phyloP scores from a whole-genome alignment of 179 eudicot species.

The Sideroxylon spinosum region DNA sequence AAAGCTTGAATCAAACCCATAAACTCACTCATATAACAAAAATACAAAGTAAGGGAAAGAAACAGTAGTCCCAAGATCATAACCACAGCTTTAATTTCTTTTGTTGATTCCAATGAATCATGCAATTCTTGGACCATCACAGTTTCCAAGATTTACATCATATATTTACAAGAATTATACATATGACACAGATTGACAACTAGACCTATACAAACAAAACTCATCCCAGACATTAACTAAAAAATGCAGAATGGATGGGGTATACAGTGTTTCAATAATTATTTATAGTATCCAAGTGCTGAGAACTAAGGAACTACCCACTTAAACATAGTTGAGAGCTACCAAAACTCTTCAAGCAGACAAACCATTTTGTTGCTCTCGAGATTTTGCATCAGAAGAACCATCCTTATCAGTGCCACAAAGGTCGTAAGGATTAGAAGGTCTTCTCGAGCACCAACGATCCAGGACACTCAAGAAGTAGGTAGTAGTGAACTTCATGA shows the following conservation, averaged over 20 bases:
- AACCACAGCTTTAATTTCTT: background rate
- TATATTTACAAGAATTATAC: background rate
- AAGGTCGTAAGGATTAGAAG: conserved; percentile 66
- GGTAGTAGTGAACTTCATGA: conserved; percentile 79
- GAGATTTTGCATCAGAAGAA: conserved; percentile 21
- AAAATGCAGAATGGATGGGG: background rate
- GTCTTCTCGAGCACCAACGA: conserved; percentile 75
- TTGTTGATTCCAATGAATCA: background rate
- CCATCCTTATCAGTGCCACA: conserved; percentile 40
- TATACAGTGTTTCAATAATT: background rate
- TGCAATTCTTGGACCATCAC: background rate
- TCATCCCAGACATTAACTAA: background rate
- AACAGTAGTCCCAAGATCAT: background rate
- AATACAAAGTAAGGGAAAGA: no score
- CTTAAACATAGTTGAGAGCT: background rate
- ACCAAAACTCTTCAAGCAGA: conserved; percentile 16
- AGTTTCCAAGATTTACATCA: background rate
- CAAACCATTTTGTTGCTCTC: conserved; percentile 29
- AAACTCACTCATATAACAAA: no score
- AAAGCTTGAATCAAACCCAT: no score
- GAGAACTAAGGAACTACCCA: background rate
- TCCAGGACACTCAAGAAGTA: conserved; percentile 81
- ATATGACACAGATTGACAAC: background rate
- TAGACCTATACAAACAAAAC: background rate
- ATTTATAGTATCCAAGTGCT: background rate